phyloP scores from a whole-genome alignment of 2,329 filamentous ascomycete species.

The Corniculantispora saksenae region DNA sequence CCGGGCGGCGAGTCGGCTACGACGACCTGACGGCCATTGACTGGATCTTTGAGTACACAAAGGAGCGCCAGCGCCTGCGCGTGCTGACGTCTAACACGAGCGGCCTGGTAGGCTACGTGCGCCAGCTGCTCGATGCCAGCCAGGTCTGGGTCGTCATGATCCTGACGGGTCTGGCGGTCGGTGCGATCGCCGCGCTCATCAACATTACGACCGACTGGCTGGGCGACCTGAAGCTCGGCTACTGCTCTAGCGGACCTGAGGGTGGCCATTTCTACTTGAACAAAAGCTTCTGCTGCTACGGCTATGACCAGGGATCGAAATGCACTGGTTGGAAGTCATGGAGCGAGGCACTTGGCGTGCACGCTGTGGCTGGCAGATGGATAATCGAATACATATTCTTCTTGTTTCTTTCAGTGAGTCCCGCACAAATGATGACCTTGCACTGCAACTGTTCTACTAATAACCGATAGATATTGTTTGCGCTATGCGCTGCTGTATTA shows the following conservation, averaged over 20 bases:
- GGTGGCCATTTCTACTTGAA: slow-evolving; percentile 91
- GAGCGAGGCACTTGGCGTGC: slow-evolving; percentile 71
- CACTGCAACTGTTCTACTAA: slow-evolving; percentile 22
- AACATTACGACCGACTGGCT: slow-evolving; percentile 92
- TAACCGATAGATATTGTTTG: slow-evolving; percentile 66
- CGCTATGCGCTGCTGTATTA: slow-evolving; percentile 72
- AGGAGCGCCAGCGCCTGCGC: slow-evolving; percentile 87
- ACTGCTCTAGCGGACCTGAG: slow-evolving; percentile 72
- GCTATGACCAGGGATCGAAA: slow-evolving; percentile 78
- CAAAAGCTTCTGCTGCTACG: slow-evolving; percentile 89
- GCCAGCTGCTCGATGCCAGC: slow-evolving; percentile 76
- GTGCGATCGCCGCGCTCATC: slow-evolving; percentile 82
- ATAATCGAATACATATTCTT: slow-evolving; percentile 87
- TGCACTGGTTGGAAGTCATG: slow-evolving; percentile 88
- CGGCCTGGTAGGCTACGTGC: slow-evolving; percentile 72
- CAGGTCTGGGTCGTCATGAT: slow-evolving; percentile 92
- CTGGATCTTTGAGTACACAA: slow-evolving; percentile 99
- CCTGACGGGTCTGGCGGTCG: slow-evolving; percentile 80
- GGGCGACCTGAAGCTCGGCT: slow-evolving; percentile 86
- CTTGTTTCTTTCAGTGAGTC: slow-evolving; percentile 73
- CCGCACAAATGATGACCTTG: background rate
- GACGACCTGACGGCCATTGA: slow-evolving; percentile 97
- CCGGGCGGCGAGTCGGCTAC: slow-evolving; percentile 87
- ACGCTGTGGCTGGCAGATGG: slow-evolving; percentile 70
- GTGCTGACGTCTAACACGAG: slow-evolving; percentile 68